These are phyloP conservation scores for Polyplosphaeria fusca DNA, from an alignment of 495 filamentous ascomycete genomes.

Conservation along the genomic window DNA sequence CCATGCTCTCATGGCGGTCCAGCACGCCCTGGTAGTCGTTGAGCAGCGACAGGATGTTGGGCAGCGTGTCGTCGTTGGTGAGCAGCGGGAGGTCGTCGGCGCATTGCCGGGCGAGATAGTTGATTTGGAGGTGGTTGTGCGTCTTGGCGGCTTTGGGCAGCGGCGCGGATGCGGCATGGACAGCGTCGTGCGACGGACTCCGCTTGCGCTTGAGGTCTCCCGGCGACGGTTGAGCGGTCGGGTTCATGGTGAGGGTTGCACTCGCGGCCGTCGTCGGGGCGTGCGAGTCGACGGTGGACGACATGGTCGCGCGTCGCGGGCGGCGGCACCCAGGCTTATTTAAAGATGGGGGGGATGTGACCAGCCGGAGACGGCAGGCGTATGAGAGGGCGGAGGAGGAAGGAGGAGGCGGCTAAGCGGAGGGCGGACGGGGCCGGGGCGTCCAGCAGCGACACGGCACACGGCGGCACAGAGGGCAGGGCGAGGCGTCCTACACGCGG, in stretches of 20 bases:
- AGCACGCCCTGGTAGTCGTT: conserved; percentile 79
- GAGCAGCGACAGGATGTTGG: conserved; percentile 63
- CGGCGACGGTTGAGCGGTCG: background rate
- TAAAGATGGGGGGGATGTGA: conserved; percentile 16
- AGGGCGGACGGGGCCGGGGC: background rate
- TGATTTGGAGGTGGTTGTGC: conserved; percentile 66
- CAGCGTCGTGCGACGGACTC: conserved; percentile 51
- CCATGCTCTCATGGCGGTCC: conserved; percentile 79
- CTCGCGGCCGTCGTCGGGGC: background rate
- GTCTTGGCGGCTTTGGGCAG: conserved; percentile 52
- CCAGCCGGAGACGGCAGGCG: conserved; percentile 13
- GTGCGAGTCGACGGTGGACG: conserved; percentile 17
- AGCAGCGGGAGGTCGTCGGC: conserved; percentile 61
- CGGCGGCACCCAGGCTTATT: conserved; percentile 17
- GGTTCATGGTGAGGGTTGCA: conserved; percentile 3
- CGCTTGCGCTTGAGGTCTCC: conserved; percentile 55
- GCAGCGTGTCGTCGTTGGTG: conserved; percentile 57
- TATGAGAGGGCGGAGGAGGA: conserved; percentile 17
- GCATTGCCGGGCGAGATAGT: conserved; percentile 70
- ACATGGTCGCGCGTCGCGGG: conserved; percentile 10
- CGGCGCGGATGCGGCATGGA: conserved; percentile 39
- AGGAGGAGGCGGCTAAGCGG: conserved; percentile 10
- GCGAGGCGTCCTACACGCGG: background rate
- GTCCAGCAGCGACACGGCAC: background rate
- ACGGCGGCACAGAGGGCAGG: background rate